Evolutionary conservation across 768 basidiomycete species (phyloP).

Genomic region (Suillus placidus): DNA sequence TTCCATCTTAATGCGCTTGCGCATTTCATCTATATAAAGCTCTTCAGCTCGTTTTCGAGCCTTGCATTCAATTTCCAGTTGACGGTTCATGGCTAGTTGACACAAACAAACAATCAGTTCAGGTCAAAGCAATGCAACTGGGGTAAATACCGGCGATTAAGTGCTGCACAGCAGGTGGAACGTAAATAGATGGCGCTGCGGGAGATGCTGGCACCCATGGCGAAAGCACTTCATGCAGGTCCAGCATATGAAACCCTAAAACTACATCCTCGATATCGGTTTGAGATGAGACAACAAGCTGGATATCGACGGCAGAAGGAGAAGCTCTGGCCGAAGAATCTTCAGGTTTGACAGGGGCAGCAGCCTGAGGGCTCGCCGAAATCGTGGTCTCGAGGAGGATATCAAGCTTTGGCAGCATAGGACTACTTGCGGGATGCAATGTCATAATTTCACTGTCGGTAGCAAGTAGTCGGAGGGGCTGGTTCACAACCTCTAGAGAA

Average conservation of each 20-base stretch:
- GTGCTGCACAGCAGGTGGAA: constrained; percentile 38
- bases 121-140: neutral
- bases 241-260: constrained; percentile 38
- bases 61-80: constrained; percentile 32
- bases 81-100: constrained; percentile 36
- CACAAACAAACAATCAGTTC: constrained; percentile 8
- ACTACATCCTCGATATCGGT: neutral
- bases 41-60: constrained; percentile 39
- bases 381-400: neutral
- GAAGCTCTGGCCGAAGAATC: neutral
- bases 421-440: neutral
- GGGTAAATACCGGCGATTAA: constrained; percentile 37
- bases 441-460: neutral
- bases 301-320: neutral
- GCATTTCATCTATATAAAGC: constrained; percentile 33
- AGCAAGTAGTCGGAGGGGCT: neutral
- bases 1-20: constrained; percentile 35
- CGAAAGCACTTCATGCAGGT: constrained; percentile 33
- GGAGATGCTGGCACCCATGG: constrained; percentile 37
- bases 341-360: no score
- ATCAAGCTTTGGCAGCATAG: neutral
- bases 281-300: neutral
- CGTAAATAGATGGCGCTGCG: constrained; percentile 29
- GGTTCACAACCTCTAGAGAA: neutral
- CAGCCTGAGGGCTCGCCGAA: neutral